Evolutionary conservation across 208 protist genomes (phyloP), one percentile per base, ranked within the genome.

Genomic region (Trypanosoma vivax): DNA sequence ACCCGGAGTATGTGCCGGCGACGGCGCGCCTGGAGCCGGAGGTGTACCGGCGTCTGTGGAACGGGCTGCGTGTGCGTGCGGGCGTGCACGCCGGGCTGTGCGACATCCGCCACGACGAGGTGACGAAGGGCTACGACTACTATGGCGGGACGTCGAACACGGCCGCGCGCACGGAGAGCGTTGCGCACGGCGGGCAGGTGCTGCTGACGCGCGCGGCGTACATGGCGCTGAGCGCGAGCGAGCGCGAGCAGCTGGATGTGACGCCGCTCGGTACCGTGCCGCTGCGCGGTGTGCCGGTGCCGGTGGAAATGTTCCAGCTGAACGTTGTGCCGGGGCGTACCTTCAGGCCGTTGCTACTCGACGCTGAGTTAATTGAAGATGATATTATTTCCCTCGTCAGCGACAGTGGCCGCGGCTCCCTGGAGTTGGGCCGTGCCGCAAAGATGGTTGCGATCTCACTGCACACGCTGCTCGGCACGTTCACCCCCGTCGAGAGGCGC

Each of bases 81-180:
- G 76, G 76, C 28, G 47, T 84, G 30, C 71, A 84, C 76, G 73
- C 62, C 11, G 76, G 76, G 2, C 59, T 80, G 25, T 67, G 58
- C 21, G 72, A 84, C 56, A 75, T 79, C 50, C 62, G 31, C n/a
- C 58, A 52, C 25, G 67, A 79, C 59, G 60, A 82, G 56, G 65
- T 75, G 33, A 79, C 75, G 6, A 43, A 43, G n/a, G 39, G 39
- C 6, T 43, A 43, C 39, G 39, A 43, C 23, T 43, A 43, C 39
- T 43, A 43, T 18, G 39, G 39, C 10, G 16, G n/a, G 39, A 43
- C 39, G 23, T 21, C 39, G 6, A 43, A 0, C 39, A 43, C 23
- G n/a, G 39, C 39, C n/a, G 39, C 39, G 5, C 39, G n/a, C 6
- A 43, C 39, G 0, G 39, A 43, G 39, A 43, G 39, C 39, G 23